These are phyloP conservation scores for Candolleomyces eurysporus DNA, from an alignment of 768 basidiomycete species.

Conservation along the genomic window DNA sequence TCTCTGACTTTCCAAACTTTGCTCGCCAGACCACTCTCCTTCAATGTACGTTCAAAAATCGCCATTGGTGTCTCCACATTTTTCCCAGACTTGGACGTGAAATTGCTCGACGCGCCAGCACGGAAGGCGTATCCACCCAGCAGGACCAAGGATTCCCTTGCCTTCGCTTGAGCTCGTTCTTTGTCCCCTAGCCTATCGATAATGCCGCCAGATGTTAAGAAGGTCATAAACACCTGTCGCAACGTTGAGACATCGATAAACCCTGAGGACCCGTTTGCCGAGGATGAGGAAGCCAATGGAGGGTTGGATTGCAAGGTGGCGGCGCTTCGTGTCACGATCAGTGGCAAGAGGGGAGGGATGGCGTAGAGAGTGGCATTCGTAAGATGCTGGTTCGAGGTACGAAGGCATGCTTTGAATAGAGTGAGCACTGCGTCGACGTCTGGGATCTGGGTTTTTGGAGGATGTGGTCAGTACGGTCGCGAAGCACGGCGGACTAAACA, in stretches of 20 bases:
- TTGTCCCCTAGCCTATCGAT: constrained; percentile 85
- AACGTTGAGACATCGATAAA: constrained; percentile 56
- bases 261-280: constrained; percentile 34
- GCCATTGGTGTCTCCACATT: constrained; percentile 65
- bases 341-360: constrained; percentile 63
- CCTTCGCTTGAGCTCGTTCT: constrained; percentile 68
- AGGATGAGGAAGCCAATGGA: constrained; percentile 51
- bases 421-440: constrained; percentile 71
- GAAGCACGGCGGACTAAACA: not conserved
- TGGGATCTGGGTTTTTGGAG: constrained; percentile 48
- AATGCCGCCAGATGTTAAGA: constrained; percentile 74
- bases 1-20: constrained; percentile 87
- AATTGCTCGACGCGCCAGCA: constrained; percentile 41
- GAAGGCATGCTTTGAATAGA: constrained; percentile 70
- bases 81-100: constrained; percentile 55
- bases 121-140: constrained; percentile 74
- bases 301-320: constrained; percentile 6
- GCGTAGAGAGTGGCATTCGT: constrained; percentile 73
- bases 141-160: constrained; percentile 71
- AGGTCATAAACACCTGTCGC: constrained; percentile 63
- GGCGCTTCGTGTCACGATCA: constrained; percentile 46
- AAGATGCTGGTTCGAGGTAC: constrained; percentile 80
- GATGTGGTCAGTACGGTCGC: not conserved
- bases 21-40: constrained; percentile 70
- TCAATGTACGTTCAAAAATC: constrained; percentile 69